phyloP scores from a whole-genome alignment of 768 basidiomycete genomes.

The Lentinula sp. region DNA sequence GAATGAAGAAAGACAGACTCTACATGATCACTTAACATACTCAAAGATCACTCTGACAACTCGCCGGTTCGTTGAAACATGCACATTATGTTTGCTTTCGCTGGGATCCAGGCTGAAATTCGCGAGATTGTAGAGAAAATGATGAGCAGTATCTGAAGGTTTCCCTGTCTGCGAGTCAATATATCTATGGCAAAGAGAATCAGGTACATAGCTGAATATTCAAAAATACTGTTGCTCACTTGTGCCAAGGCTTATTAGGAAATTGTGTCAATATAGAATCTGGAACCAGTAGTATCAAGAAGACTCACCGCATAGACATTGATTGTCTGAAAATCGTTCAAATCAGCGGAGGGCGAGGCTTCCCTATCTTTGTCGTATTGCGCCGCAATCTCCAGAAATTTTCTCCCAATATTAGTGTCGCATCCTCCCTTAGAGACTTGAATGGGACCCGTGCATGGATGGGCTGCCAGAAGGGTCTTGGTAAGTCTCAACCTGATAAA shows the following conservation, averaged over 20 bases:
- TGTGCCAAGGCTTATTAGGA: not conserved
- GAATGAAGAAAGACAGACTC: too few relatives aligned
- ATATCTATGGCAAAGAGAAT: conserved; percentile 26
- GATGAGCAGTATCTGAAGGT: conserved; percentile 32
- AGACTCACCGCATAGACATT: conserved; percentile 25
- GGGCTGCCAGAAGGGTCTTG: conserved; percentile 19
- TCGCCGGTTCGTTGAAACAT: conserved; percentile 13
- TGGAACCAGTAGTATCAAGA: not conserved
- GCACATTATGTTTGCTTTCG: not conserved
- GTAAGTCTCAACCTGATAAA: conserved; percentile 31
- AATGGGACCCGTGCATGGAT: conserved; percentile 32
- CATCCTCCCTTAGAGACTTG: conserved; percentile 29
- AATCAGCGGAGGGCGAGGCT: conserved; percentile 18
- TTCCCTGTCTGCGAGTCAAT: conserved; percentile 27
- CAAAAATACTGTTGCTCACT: not conserved
- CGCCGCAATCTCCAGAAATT: conserved; percentile 30
- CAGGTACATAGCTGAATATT: not conserved
- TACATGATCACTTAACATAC: conserved; percentile 9
- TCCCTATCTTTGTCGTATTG: conserved; percentile 28
- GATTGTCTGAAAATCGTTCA: conserved; percentile 22
- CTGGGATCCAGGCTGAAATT: not conserved
- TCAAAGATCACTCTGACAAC: conserved; percentile 24
- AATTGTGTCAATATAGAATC: not conserved
- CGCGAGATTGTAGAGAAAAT: conserved; percentile 22
- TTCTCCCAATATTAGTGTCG: conserved; percentile 23